Conservation (phyloP, 2,329 filamentous ascomycete species). For the Rosellinia necatrix region DNA sequence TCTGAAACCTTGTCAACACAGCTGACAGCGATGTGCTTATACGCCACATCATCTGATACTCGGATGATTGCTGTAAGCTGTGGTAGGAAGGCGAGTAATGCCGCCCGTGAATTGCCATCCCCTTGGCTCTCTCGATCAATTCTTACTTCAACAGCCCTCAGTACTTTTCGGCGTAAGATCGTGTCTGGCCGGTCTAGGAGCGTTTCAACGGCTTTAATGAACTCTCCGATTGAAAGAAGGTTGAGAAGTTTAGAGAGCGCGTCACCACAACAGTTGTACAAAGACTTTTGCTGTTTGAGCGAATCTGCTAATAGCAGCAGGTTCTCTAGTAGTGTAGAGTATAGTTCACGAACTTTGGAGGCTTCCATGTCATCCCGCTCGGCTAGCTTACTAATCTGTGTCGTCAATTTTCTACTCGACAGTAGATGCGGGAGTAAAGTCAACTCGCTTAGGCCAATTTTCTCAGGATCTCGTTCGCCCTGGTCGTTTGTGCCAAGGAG, state of each 20-base stretch:
- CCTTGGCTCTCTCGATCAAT: slow-evolving; percentile 74
- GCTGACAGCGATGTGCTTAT: slow-evolving; percentile 83
- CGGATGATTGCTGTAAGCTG: slow-evolving; percentile 78
- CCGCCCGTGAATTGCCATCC: slow-evolving; percentile 68
- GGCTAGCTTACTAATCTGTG: slow-evolving; percentile 60
- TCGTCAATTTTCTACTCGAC: slow-evolving; percentile 60
- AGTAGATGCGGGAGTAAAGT: slow-evolving; percentile 62
- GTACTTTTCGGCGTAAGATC: slow-evolving; percentile 76
- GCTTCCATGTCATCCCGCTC: slow-evolving; percentile 68
- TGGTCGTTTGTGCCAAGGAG: slow-evolving; percentile 66
- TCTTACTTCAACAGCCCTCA: slow-evolving; percentile 79
- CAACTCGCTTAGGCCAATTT: slow-evolving; percentile 59
- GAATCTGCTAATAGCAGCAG: slow-evolving; percentile 68
- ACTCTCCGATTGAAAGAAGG: slow-evolving; percentile 83
- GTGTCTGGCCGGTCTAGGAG: slow-evolving; percentile 78
- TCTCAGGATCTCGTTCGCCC: slow-evolving; percentile 52
- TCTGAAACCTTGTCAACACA: slow-evolving; percentile 93
- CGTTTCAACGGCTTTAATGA: slow-evolving; percentile 84
- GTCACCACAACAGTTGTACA: slow-evolving; percentile 66
- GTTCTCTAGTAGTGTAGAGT: slow-evolving; percentile 69
- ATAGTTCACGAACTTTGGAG: slow-evolving; percentile 69
- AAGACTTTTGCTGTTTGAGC: slow-evolving; percentile 59
- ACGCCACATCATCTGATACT: slow-evolving; percentile 70
- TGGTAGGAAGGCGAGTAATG: slow-evolving; percentile 78
- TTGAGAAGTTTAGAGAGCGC: slow-evolving; percentile 81